Evolutionary conservation across 2,329 filamentous ascomycete species (phyloP), one percentile per base, ranked within the genome.

Genomic region (Diaporthe aspalathi): DNA sequence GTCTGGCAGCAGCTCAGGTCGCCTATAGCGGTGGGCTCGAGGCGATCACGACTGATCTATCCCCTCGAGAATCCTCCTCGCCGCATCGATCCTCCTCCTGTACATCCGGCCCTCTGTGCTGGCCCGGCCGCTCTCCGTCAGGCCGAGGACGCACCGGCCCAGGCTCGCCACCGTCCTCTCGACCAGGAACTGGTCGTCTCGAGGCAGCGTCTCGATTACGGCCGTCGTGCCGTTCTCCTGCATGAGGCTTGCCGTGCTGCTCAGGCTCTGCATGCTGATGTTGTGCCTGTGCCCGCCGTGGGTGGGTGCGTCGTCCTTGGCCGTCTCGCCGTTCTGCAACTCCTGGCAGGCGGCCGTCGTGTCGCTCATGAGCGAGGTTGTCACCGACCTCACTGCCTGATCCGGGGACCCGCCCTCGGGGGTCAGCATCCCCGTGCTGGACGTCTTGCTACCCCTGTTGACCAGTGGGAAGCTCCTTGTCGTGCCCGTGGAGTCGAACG

Each of bases 11-110:
- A 17, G 45, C 40, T 17, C 32, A 12, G 17, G 12, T 22, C 50
- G 22, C 4, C 40, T 43, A 7, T 20, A 5, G 12, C 45, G 17
- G 20, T 4, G 5, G 27, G 12, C 38, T 24, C 24, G 60, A 20
- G 1, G 16, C 3, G 17, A 16, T 72, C 50, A 73, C 7, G 66
- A 32, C 17, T 54, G 24, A 5, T 91, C 87, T 72, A 90, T 83
- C 6, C 93, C 93, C 75, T 95, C 93, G 38, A 97, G 84, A 4
- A 93, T 87, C 67, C 89, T 86, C 72, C 91, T 89, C 6, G 94
- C 94, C 67, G 90, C 89, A 75, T 97, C 93, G 65, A 97, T 86
- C 75, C 92, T 87, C 74, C 92, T 85, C 72, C 94, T 86, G 80
- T 93, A 90, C 72, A 91, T 85, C 68, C 90, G 85, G 63, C 86